Evolutionary conservation across 768 basidiomycete genomes (phyloP), one percentile per base, ranked within the genome.

Genomic region (Boletus pseudo-olivaceus): DNA sequence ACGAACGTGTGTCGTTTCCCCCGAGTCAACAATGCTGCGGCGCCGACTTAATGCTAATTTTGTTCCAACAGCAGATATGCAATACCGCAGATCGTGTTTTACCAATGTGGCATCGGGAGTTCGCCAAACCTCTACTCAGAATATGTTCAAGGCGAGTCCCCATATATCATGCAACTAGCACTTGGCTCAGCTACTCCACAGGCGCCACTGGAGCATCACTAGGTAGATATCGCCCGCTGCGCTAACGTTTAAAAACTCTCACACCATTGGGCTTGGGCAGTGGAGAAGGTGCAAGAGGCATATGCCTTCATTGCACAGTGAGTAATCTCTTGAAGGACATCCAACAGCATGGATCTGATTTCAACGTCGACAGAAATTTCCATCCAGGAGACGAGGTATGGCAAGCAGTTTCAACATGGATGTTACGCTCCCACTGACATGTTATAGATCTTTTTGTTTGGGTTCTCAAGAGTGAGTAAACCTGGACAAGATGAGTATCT

Each of bases 231-330:
- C 32, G 1, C 30, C 20, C 7, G 35, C 37, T 39, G 12, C 3
- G 15, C 34, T 38, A 19, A 43, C 19, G 47, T 54, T 19, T 20
- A 39, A 42, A 17, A 39, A 23, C 58, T 61, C 30, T 49, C n/a
- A 29, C 30, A 33, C n/a, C 23, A 11, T n/a, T 23, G 32, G 41
- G 15, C 61, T 11, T 27, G 27, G 45, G 14, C 59, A 88, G 86
- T 72, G 38, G 83, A 84, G 53, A 88, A 90, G 62, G 84, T 90
- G 3, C 83, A 89, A 69, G 86, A 89, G 58, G 87, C 83, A 33
- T 88, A 88, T 70, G 84, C 80, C n/a, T 90, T 90, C 63, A 84
- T 90, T 60, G 81, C 88, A 20, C 85, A 90, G 87, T 89, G 61
- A 68, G 87, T 73, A 15, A 15, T 43, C 5, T 23, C 26, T 32